These are phyloP conservation scores for Boletus vermiculosoides DNA, from an alignment of 768 basidiomycete species.

Conservation along the genomic window DNA sequence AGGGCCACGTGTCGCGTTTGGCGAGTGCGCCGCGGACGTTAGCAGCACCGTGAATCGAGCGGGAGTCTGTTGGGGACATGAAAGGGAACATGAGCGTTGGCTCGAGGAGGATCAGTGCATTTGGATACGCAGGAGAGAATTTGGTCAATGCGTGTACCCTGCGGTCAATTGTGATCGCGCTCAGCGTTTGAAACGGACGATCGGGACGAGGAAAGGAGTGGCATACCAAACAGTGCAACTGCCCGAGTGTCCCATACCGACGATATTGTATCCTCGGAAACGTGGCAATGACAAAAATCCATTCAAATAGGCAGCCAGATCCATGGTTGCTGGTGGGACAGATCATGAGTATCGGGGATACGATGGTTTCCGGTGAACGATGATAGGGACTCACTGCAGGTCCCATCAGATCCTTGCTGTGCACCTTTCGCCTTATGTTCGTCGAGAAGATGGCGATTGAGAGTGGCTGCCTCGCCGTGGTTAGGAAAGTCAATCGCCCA, in stretches of 20 bases:
- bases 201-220: neutral
- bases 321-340: conserved; percentile 20
- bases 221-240: conserved; percentile 29
- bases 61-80: conserved; percentile 27
- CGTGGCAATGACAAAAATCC: conserved; percentile 26
- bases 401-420: conserved; percentile 5
- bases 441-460: conserved; percentile 31
- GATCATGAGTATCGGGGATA: neutral
- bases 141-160: conserved; percentile 24
- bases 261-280: conserved; percentile 22
- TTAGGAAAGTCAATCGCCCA: conserved; percentile 38
- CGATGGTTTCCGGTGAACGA: neutral
- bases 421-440: conserved; percentile 17
- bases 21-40: conserved; percentile 29
- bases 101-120: conserved; percentile 27
- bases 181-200: neutral
- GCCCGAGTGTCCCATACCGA: conserved; percentile 31
- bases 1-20: conserved; percentile 29
- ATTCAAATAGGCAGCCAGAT: conserved; percentile 23
- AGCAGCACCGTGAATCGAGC: conserved; percentile 29
- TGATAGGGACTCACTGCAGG: conserved; percentile 21
- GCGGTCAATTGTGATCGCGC: neutral
- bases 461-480: conserved; percentile 34
- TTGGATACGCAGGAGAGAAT: conserved; percentile 10
- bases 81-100: conserved; percentile 34